phyloP scores from a whole-genome alignment of 163 green algal species.

The Trebouxia gelatinosa region DNA sequence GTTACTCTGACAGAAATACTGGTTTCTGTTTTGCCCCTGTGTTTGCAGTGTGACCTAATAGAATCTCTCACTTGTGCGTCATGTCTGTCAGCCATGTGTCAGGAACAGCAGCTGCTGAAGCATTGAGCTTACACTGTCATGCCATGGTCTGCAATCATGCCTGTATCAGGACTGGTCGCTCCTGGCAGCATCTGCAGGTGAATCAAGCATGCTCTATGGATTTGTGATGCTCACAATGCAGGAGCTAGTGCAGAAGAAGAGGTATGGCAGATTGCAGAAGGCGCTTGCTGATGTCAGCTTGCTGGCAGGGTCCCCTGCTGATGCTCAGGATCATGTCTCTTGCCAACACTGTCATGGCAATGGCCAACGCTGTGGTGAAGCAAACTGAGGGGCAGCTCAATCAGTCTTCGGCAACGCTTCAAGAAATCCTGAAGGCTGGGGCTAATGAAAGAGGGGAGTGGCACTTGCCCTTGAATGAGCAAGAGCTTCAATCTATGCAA shows the following conservation, averaged over 20 bases:
- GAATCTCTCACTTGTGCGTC: too few relatives aligned
- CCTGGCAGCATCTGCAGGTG: too few relatives aligned
- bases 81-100: too few relatives aligned
- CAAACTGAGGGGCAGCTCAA: constrained; percentile 76
- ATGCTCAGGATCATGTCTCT: constrained; percentile 54
- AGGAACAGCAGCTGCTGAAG: too few relatives aligned
- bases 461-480: constrained; percentile 34
- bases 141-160: too few relatives aligned
- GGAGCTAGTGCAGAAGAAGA: constrained; percentile 55
- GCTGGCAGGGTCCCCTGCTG: constrained; percentile 63
- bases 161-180: too few relatives aligned
- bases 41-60: too few relatives aligned
- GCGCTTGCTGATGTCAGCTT: constrained; percentile 71
- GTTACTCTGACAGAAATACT: too few relatives aligned
- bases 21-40: too few relatives aligned
- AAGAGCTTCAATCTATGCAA: not conserved
- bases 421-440: constrained; percentile 67
- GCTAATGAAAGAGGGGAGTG: constrained; percentile 83
- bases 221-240: too few relatives aligned
- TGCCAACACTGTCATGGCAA: constrained; percentile 71
- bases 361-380: constrained; percentile 79
- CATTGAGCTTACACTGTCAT: too few relatives aligned
- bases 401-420: constrained; percentile 69
- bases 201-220: not conserved
- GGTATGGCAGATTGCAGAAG: constrained; percentile 77